A percentile compares a stretch with the other conserved stretches of the same genome.
Evolutionary conservation across 345 rosid genomes (phyloP).

Genomic region (Passiflora organensis): DNA sequence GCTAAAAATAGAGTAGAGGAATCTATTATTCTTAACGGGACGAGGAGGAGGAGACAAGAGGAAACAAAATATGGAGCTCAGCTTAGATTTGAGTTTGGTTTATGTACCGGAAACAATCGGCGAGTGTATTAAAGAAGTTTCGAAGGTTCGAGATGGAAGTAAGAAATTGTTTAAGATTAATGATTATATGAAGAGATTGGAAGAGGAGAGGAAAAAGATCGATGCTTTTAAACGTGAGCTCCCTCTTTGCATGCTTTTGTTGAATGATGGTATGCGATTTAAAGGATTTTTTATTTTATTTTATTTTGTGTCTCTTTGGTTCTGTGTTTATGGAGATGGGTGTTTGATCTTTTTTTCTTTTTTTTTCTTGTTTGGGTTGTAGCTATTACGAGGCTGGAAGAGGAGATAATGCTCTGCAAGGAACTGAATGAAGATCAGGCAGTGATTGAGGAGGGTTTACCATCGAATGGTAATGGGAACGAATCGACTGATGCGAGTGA

Average conservation of each 20-base stretch:
- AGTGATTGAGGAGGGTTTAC: constrained; percentile 12
- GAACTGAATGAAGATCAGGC: constrained; percentile 17
- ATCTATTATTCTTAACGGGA: not conserved
- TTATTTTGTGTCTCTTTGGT: not conserved
- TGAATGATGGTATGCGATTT: constrained; percentile 45
- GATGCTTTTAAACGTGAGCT: constrained; percentile 72
- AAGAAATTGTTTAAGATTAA: constrained; percentile 40
- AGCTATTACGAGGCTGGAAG: constrained; percentile 59
- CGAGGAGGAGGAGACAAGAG: not conserved
- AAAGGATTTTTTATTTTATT: not conserved
- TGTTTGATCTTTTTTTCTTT: constrained; percentile 1
- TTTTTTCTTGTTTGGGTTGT: constrained; percentile 11
- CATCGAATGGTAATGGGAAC: constrained; percentile 29
- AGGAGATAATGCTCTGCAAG: constrained; percentile 39
- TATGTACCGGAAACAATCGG: constrained; percentile 41
- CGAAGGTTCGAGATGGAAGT: constrained; percentile 29
- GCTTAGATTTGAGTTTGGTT: constrained; percentile 55
- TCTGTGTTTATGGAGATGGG: constrained; percentile 6
- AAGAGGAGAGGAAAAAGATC: constrained; percentile 65
- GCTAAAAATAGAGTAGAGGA: not conserved
- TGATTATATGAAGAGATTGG: constrained; percentile 45
- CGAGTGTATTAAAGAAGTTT: constrained; percentile 44
- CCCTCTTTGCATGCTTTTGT: constrained; percentile 68
- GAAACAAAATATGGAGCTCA: constrained; percentile 42
- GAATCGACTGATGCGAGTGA: constrained; percentile 34